These are phyloP conservation scores for Arabidopsis lyrata DNA, from an alignment of 441 rosid species.

Conservation along the genomic window DNA sequence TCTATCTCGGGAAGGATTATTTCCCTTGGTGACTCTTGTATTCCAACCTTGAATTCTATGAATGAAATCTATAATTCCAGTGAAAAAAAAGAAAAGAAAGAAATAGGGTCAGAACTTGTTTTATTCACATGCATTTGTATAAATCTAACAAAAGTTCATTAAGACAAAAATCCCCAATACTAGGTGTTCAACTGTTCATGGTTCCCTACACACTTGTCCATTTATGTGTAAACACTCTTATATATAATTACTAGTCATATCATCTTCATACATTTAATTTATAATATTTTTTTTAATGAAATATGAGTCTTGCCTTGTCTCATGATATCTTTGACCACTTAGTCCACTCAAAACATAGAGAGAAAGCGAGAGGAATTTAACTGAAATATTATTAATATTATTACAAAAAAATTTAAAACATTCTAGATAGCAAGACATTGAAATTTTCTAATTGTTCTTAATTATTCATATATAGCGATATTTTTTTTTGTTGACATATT, in stretches of 20 bases:
- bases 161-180: conserved; percentile 28
- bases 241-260: conserved; percentile 4
- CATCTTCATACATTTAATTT: not conserved
- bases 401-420: not conserved
- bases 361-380: not conserved
- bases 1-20: too few relatives aligned
- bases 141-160: conserved; percentile 17
- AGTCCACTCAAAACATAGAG: conserved; percentile 23
- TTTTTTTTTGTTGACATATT: too few relatives aligned
- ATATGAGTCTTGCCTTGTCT: conserved; percentile 29
- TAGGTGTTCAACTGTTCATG: conserved; percentile 36
- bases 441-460: too few relatives aligned
- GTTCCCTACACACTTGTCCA: conserved; percentile 23
- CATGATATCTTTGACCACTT: conserved; percentile 35
- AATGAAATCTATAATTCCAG: too few relatives aligned
- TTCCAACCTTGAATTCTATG: too few relatives aligned
- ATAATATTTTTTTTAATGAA: not conserved
- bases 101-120: not conserved
- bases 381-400: too few relatives aligned
- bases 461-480: too few relatives aligned
- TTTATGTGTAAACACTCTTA: conserved; percentile 26
- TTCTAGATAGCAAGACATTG: not conserved
- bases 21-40: too few relatives aligned
- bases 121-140: conserved; percentile 10
- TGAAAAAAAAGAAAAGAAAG: too few relatives aligned